These are phyloP conservation scores for Arthrinium phaeospermum DNA, from an alignment of 2,329 filamentous ascomycete genomes.

Conservation along the genomic window DNA sequence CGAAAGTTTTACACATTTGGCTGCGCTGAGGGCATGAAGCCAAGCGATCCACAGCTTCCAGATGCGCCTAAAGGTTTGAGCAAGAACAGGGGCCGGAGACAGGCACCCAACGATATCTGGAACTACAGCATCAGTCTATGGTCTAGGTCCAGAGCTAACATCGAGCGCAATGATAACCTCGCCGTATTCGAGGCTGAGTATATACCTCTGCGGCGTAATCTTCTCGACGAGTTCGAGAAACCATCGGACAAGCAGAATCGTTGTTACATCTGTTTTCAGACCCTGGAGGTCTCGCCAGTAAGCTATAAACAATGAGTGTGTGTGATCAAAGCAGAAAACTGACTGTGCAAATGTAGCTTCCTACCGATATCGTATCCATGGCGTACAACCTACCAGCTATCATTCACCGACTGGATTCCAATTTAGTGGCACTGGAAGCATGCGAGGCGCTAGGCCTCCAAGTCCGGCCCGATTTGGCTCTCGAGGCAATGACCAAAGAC, in stretches of 20 bases:
- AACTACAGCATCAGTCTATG: conserved; percentile 84
- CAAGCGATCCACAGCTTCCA: conserved; percentile 68
- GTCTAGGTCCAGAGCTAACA: conserved; percentile 58
- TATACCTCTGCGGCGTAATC: conserved; percentile 79
- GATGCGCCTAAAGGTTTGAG: conserved; percentile 53
- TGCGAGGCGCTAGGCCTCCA: conserved; percentile 68
- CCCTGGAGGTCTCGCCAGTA: conserved; percentile 77
- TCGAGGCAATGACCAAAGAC: conserved; percentile 93
- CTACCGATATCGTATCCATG: conserved; percentile 72
- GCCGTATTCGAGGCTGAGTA: conserved; percentile 80
- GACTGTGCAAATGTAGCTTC: conserved; percentile 56
- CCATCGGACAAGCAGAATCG: conserved; percentile 52
- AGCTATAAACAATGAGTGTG: conserved; percentile 40
- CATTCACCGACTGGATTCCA: conserved; percentile 82
- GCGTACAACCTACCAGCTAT: conserved; percentile 81
- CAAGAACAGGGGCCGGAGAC: conserved; percentile 48
- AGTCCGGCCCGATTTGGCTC: conserved; percentile 71
- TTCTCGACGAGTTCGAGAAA: conserved; percentile 72
- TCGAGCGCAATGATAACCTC: conserved; percentile 69
- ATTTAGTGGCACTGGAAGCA: conserved; percentile 79
- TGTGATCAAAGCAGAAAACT: conserved; percentile 24
- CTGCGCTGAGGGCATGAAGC: conserved; percentile 63
- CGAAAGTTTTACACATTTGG: conserved; percentile 63
- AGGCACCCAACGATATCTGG: conserved; percentile 66
- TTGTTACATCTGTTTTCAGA: conserved; percentile 78